These are phyloP conservation scores for Colletotrichum costaricense DNA, from an alignment of 2,329 filamentous ascomycete genomes.

Conservation along the genomic window DNA sequence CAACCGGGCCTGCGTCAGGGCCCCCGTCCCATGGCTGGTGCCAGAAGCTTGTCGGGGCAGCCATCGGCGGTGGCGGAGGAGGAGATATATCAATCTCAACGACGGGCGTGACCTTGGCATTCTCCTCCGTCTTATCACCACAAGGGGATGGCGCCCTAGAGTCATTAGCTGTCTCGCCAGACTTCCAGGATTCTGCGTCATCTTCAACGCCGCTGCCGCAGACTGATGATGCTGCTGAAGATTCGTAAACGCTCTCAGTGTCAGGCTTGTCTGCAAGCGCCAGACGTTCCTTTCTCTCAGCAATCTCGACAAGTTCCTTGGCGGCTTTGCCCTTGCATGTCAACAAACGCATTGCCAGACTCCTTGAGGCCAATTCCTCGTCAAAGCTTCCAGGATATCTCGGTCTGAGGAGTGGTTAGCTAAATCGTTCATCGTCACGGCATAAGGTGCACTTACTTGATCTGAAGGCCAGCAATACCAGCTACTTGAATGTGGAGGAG, in stretches of 20 bases:
- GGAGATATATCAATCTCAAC: neutral
- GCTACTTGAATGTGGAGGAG: conserved; percentile 25
- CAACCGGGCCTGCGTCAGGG: neutral
- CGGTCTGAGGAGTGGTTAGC: neutral
- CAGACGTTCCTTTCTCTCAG: conserved; percentile 13
- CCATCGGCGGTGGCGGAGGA: neutral
- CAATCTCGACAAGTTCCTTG: neutral
- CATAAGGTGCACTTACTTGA: neutral
- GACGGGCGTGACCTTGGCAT: neutral
- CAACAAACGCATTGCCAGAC: conserved; percentile 21
- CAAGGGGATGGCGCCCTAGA: conserved; percentile 4
- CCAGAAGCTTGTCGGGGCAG: conserved; percentile 1
- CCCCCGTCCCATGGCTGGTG: neutral
- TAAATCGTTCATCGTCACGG: accelerated
- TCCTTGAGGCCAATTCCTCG: conserved; percentile 26
- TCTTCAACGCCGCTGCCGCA: neutral
- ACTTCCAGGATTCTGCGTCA: conserved; percentile 23
- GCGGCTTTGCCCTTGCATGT: neutral
- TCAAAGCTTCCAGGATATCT: conserved; percentile 27
- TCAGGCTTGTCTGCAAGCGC: conserved; percentile 7
- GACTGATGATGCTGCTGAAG: neutral
- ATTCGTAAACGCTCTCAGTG: conserved; percentile 8
- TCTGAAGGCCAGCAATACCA: conserved; percentile 9
- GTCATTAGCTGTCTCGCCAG: conserved; percentile 18
- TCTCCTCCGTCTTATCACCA: neutral